These are phyloP conservation scores for Nepenthes gracilis DNA, from an alignment of 148 eudicot species.

Conservation along the genomic window DNA sequence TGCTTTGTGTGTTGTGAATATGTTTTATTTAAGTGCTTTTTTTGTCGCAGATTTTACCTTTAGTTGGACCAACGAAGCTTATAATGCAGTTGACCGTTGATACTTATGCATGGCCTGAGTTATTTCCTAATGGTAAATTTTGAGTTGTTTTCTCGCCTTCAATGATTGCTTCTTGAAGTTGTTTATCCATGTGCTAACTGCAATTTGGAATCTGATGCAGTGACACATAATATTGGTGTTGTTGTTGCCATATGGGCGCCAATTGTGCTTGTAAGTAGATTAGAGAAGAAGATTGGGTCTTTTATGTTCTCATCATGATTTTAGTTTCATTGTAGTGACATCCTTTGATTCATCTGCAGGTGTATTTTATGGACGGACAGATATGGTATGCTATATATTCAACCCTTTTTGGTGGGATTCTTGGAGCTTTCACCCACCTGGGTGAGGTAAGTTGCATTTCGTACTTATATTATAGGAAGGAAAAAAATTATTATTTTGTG, in stretches of 20 bases:
- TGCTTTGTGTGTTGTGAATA: conserved; percentile 8
- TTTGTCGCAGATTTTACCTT: conserved; percentile 42
- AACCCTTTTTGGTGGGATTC: conserved; percentile 85
- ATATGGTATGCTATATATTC: conserved; percentile 98
- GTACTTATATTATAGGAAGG: neutral
- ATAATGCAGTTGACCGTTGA: conserved; percentile 58
- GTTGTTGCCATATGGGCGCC: conserved; percentile 91
- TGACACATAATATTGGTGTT: conserved; percentile 62
- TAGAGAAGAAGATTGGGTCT: neutral
- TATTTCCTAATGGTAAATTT: conserved; percentile 69
- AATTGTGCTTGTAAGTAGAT: conserved; percentile 61
- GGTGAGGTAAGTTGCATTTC: conserved; percentile 70
- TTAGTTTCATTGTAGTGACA: conserved; percentile 8
- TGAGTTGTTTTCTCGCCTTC: neutral
- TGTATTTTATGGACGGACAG: conserved; percentile 96
- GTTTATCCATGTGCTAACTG: conserved; percentile 14
- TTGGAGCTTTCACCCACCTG: conserved; percentile 97
- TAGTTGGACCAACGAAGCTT: conserved; percentile 63
- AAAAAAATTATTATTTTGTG: too few relatives aligned
- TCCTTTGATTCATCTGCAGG: conserved; percentile 28
- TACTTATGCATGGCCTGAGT: conserved; percentile 81
- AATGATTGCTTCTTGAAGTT: conserved; percentile 5
- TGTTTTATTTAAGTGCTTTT: too few relatives aligned
- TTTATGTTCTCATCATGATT: conserved; percentile 5
- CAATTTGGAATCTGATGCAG: conserved; percentile 36